Evolutionary conservation across 2,329 filamentous ascomycete genomes (phyloP), one percentile per base, ranked within the genome.

Genomic region (Calonectria pseudoreteaudii): DNA sequence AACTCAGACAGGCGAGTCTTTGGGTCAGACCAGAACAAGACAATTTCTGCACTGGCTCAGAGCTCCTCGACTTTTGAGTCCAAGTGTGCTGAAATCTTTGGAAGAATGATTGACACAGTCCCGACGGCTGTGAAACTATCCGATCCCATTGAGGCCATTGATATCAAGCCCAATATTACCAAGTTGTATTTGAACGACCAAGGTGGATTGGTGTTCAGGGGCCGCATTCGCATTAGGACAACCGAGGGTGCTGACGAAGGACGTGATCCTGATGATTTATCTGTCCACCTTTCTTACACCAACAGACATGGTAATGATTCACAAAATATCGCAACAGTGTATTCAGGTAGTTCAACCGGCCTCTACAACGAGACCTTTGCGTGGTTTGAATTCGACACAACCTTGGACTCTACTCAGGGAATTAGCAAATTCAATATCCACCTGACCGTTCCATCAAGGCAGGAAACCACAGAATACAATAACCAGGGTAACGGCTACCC

Each of bases 1-100:
- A 82, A 80, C 74, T 88, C 87, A 0, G 88, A 90, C 73, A 81
- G 80, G 68, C 82, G 82, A 4, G 84, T 89, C 28, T 90, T 87
- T 73, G 78, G 76, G 34, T 83, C 86, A 0, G 88, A 89, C 74
- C 82, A 80, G 1, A 87, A 88, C 79, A 82, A 80, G 20, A 88
- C 86, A 1, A 86, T 89, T 64, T 80, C 78, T n/a, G 79, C 81
- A 1, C 79, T 88, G 79, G 82, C 83, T 18, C 52, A 47, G 10
- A 81, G 85, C 53, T 77, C 82, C 3, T 78, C 77, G 4, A 80
- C 79, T 6, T 89, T 89, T 77, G 80, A 83, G 36, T 80, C 74
- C 18, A 80, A 69, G n/a, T 85, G 83, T 38, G 72, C 77, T 5
- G 71, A 78, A 13, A 69, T 84, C n/a, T 80, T 85, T 11, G 74